Conservation (phyloP, 768 basidiomycete species). For the Crepidotus variabilis region DNA sequence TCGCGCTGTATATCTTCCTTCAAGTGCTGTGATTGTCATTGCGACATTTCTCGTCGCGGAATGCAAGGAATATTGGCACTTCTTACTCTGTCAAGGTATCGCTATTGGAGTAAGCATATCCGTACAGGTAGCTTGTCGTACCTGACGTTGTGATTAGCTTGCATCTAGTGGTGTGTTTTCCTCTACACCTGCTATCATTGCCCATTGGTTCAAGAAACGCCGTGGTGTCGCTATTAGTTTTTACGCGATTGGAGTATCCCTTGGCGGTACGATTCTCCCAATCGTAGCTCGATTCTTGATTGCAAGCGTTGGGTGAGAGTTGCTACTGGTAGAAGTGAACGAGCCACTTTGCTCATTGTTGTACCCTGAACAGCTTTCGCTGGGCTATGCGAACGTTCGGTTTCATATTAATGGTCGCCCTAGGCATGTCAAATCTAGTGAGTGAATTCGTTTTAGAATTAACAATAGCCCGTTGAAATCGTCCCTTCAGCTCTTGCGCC, state of each 20-base stretch:
- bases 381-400: conserved; percentile 77
- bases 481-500: conserved; percentile 2
- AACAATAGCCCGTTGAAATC: not conserved
- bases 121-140: conserved; percentile 1
- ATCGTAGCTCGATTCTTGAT: not conserved
- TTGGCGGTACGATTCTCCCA: conserved; percentile 49
- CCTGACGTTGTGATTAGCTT: conserved; percentile 23
- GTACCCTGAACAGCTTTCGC: conserved; percentile 46
- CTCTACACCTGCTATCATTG: conserved; percentile 52
- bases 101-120: conserved; percentile 49
- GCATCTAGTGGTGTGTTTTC: conserved; percentile 60
- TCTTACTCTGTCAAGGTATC: conserved; percentile 70
- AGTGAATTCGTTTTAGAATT: not conserved
- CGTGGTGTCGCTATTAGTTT: conserved; percentile 62
- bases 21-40: conserved; percentile 47
- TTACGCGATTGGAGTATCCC: conserved; percentile 59
- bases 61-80: conserved; percentile 74
- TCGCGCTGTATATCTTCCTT: conserved; percentile 41
- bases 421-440: conserved; percentile 54
- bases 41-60: conserved; percentile 63
- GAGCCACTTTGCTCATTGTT: not conserved
- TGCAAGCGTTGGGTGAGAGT: conserved; percentile 30
- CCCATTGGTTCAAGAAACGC: conserved; percentile 71
- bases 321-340: not conserved
- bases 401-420: conserved; percentile 50